phyloP scores from a whole-genome alignment of 2,329 filamentous ascomycete species.

The Lojkania enalia region DNA sequence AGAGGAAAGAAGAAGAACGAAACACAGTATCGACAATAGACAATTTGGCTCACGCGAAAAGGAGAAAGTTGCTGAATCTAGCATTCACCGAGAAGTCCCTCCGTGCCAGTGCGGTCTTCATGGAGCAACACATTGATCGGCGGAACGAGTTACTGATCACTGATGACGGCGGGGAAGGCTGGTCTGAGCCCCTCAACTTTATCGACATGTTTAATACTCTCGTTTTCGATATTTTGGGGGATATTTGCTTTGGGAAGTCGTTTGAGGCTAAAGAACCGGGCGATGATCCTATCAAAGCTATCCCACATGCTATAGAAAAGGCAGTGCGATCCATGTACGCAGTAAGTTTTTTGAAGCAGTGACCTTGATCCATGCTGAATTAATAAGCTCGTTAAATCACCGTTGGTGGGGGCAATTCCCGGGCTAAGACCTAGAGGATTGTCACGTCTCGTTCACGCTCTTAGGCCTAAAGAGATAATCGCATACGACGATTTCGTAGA shows the following conservation, averaged over 20 bases:
- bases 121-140: constrained; percentile 33
- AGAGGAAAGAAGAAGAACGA: constrained; percentile 33
- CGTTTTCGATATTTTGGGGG: constrained; percentile 12
- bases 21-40: constrained; percentile 42
- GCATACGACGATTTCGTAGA: constrained; percentile 8
- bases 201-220: constrained; percentile 13
- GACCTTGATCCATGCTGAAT: neutral
- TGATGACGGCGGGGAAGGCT: constrained; percentile 5
- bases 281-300: constrained; percentile 2
- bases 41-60: constrained; percentile 41
- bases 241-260: constrained; percentile 8
- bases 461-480: constrained; percentile 1
- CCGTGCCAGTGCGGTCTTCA: constrained; percentile 44
- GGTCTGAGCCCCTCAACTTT: constrained; percentile 17
- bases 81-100: constrained; percentile 48
- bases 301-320: constrained; percentile 4
- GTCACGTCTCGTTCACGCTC: neutral
- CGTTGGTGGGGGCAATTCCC: neutral
- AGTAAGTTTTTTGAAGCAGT: too few species aligned
- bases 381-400: constrained; percentile 1
- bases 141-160: constrained; percentile 24
- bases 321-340: constrained; percentile 6
- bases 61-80: constrained; percentile 45
- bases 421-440: constrained; percentile 7
- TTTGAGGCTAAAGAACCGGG: constrained; percentile 10